Evolutionary conservation across 352 stramenopile species (phyloP), one percentile per base, ranked within the genome.

Genomic region (Phytophthora boehmeriae): DNA sequence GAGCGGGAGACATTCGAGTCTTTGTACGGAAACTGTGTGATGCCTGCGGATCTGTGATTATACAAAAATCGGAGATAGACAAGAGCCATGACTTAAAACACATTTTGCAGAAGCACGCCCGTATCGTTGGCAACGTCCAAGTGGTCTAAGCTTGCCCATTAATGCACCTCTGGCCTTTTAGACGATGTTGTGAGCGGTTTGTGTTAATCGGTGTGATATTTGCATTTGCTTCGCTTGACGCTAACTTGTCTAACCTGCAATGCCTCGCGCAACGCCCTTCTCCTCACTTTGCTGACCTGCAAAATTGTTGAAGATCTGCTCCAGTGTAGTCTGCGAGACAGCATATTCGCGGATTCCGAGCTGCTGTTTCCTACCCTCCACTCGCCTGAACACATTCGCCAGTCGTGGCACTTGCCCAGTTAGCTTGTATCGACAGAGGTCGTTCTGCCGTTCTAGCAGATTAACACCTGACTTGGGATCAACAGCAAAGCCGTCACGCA

Each of bases 271-370:
- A 19, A 88, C 71, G 20, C 76, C 78, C 47, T 82, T 75, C 59
- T 90, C 80, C 43, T 90, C 76, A 38, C 62, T 75, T 58, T 97
- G 88, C 65, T 96, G 71, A 20, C 76, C 76, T 11, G 90, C 89
- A 51, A 97, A 97, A 28, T 72, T 73, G 64, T 97, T 97, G 75
- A 98, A 98, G 44, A 98, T 95, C 63, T 97, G 90, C 78, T 97
- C 90, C 14, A 98, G 73, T 14, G 89, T 93, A 34, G 90, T 97
- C 66, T 97, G 86, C 8, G 73, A 94, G 13, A 97, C 80, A 8
- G 80, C 81, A 66, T 97, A 98, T 52, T 97, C 88, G 35, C 79
- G 68, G 20, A 97, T 88, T 34, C 76, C 59, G 30, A 91, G 62
- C 41, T 77, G 47, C 17, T 65, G 39, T 22, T 68, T 68, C 35